These are phyloP conservation scores for Tricladium varicosporioides DNA, from an alignment of 2,329 filamentous ascomycete species.

Conservation along the genomic window DNA sequence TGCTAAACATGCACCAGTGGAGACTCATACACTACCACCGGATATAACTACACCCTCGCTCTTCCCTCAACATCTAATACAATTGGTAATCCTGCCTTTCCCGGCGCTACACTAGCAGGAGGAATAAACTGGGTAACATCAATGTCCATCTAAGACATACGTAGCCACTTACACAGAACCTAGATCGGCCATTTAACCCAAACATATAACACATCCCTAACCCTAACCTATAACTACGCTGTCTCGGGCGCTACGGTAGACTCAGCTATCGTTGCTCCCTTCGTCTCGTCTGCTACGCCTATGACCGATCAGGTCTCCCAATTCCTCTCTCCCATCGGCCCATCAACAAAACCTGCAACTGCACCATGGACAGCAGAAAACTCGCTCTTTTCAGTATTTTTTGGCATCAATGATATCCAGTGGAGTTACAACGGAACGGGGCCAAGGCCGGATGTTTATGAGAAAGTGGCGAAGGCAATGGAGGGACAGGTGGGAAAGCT, in stretches of 20 bases:
- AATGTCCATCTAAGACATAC: neutral
- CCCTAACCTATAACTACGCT: slow-evolving; percentile 49
- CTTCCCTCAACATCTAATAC: slow-evolving; percentile 33
- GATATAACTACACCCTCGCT: slow-evolving; percentile 31
- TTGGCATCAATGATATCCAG: slow-evolving; percentile 52
- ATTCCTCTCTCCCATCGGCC: slow-evolving; percentile 37
- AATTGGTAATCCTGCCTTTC: slow-evolving; percentile 36
- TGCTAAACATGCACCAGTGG: neutral
- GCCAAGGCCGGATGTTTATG: slow-evolving; percentile 33
- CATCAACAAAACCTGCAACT: slow-evolving; percentile 27
- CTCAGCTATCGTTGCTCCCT: slow-evolving; percentile 11
- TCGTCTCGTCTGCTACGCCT: slow-evolving; percentile 30
- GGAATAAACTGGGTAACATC: slow-evolving; percentile 42
- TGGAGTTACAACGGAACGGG: slow-evolving; percentile 17
- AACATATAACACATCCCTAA: slow-evolving; percentile 38
- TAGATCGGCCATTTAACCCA: slow-evolving; percentile 47
- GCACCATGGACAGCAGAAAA: slow-evolving; percentile 40
- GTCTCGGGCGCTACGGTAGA: slow-evolving; percentile 39
- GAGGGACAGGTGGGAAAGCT: slow-evolving; percentile 30
- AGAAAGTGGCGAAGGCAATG: too few species aligned
- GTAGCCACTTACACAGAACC: neutral
- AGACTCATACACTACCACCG: slow-evolving; percentile 36
- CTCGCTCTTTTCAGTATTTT: slow-evolving; percentile 48
- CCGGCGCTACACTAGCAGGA: slow-evolving; percentile 37
- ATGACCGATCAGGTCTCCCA: slow-evolving; percentile 36